Base-by-base conservation (phyloP, 2,329 filamentous ascomycete genomes). In the Graphium sp. region DNA sequence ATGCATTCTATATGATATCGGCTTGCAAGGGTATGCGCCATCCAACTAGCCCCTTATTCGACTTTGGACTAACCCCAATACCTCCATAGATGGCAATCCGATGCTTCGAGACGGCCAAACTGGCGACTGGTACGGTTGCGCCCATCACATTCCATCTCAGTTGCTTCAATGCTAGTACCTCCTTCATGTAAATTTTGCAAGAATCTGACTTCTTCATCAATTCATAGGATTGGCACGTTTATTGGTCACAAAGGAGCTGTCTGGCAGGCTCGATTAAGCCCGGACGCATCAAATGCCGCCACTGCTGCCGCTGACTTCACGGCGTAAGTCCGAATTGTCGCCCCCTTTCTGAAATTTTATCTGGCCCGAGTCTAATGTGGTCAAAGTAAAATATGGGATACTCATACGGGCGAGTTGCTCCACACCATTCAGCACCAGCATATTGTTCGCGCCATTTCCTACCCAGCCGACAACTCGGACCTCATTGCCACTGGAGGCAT, bases 211-310 rank as follows among this genome's bases (percentile, higher is more conserved):
- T 75, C 28, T 69, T 26, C 18, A 24, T 18, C 20, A 8, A 7
- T 20, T 12, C 25, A 75, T 48, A 91, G 83, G 81, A 95, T 95
- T 41, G 89, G 89, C 27, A 95, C 89, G 21, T 95, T 95, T 49
- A 77, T 98, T 43, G 89, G 89, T 22, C 89, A 98, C 60, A 95
- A 98, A 56, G 89, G 89, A 37, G 89, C 89, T 21, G 87, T 95
- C 34, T 98, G 89, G 84, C 85, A 94, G 57, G 82, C 85, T 30
- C 73, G 85, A 41, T 65, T 98, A 20, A 93, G 84, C 30, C 74
- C 81, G 13, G 84, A 95, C 55, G 82, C 84, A 23, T 74, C 72
- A 16, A 75, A 84, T 26, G 87, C 89, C 32, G 89, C 85, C 7
- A 95, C 91, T 19, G 89, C 82, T 26, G 91, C 85, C 28, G 89